Evolutionary conservation across 2,329 filamentous ascomycete genomes (phyloP).

Genomic region (Cercospora sojina): DNA sequence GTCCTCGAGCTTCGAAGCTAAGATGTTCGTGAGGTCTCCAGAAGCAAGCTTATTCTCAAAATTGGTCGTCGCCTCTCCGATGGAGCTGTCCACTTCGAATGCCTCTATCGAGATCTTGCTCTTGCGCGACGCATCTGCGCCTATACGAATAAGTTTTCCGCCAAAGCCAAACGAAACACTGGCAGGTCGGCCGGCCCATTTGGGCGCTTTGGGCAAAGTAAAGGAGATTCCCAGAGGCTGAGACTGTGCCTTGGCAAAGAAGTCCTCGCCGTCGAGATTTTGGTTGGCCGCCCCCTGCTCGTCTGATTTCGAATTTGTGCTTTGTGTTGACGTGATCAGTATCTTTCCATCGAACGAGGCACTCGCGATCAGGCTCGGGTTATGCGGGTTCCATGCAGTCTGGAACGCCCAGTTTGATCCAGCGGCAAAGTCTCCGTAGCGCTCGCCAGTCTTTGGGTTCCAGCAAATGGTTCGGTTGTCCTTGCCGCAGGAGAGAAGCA

Average conservation of each 20-base stretch:
- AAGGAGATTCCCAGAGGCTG: slow-evolving; percentile 90
- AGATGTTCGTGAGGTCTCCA: slow-evolving; percentile 76
- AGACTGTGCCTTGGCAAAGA: slow-evolving; percentile 89
- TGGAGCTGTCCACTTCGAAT: slow-evolving; percentile 83
- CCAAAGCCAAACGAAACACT: slow-evolving; percentile 94
- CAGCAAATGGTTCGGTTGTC: slow-evolving; percentile 94
- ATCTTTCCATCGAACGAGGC: slow-evolving; percentile 98
- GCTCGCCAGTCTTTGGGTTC: slow-evolving; percentile 89
- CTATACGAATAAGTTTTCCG: slow-evolving; percentile 81
- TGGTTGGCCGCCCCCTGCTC: slow-evolving; percentile 63
- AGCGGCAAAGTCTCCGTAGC: slow-evolving; percentile 88
- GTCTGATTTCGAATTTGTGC: slow-evolving; percentile 73
- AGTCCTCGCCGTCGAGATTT: slow-evolving; percentile 85
- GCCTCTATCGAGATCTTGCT: slow-evolving; percentile 81
- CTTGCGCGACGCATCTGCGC: slow-evolving; percentile 60
- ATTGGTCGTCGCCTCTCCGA: slow-evolving; percentile 78
- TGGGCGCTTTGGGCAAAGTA: slow-evolving; percentile 79
- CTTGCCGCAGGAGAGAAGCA: slow-evolving; percentile 91
- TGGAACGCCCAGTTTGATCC: slow-evolving; percentile 99
- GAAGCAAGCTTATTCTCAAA: slow-evolving; percentile 80
- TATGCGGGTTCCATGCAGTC: slow-evolving; percentile 88
- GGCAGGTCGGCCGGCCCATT: slow-evolving; percentile 82
- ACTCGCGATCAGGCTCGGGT: slow-evolving; percentile 88
- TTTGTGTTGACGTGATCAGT: slow-evolving; percentile 87
- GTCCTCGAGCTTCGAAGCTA: slow-evolving; percentile 71